Evolutionary conservation across 345 rosid genomes (phyloP).

Genomic region (Trapa bicornis): DNA sequence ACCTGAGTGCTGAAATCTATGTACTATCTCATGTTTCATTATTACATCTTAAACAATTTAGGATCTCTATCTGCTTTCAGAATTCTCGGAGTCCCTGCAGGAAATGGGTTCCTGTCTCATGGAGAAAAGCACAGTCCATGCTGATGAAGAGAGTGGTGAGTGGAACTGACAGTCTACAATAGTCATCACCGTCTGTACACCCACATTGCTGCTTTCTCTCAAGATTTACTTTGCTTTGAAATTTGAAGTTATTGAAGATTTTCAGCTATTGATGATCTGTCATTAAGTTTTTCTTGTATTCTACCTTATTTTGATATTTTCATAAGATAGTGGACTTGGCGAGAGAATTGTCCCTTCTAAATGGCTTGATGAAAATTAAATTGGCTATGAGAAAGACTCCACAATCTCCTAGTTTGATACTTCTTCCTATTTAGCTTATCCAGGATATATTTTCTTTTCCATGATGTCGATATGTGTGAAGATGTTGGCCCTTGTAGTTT

Average conservation of each 20-base stretch:
- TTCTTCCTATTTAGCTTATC: too few relatives aligned
- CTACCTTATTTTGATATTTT: too few relatives aligned
- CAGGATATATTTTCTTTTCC: too few relatives aligned
- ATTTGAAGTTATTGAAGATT: neutral
- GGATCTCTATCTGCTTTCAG: slow-evolving; percentile 25
- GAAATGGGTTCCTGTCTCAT: slow-evolving; percentile 84
- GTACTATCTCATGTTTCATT: too few relatives aligned
- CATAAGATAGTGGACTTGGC: too few relatives aligned
- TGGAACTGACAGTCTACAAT: neutral
- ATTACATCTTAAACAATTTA: neutral
- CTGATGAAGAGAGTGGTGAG: slow-evolving; percentile 70
- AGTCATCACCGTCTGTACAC: neutral
- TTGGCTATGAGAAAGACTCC: too few relatives aligned
- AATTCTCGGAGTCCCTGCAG: slow-evolving; percentile 86
- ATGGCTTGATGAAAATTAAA: too few relatives aligned
- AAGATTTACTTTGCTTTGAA: neutral
- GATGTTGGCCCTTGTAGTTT: too few relatives aligned
- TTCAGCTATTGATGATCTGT: neutral
- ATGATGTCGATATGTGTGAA: too few relatives aligned
- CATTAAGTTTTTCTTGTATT: neutral
- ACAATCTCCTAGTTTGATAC: too few relatives aligned
- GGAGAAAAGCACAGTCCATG: slow-evolving; percentile 59
- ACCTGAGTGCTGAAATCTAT: neutral
- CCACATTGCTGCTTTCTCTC: neutral
- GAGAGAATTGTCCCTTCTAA: too few relatives aligned